Percentiles rank a stretch among this genome's conserved stretches.
phyloP scores from a whole-genome alignment of 2,329 filamentous ascomycete genomes.

The Ophiostoma populinum region DNA sequence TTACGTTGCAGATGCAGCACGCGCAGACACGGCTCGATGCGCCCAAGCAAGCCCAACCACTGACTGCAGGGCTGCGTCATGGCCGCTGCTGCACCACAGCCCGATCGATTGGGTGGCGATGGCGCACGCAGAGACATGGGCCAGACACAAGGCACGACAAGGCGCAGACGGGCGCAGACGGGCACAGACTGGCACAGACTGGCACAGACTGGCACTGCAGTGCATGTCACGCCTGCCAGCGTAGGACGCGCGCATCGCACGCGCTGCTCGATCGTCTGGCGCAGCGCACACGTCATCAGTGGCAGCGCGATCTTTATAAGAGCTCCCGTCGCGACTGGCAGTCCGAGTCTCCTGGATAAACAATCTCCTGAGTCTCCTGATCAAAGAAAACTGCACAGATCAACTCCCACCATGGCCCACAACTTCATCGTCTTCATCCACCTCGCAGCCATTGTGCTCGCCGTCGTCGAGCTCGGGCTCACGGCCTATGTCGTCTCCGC shows the following conservation, averaged over 20 bases:
- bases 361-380: neutral
- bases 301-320: too few species aligned
- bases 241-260: too few species aligned
- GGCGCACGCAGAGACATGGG: neutral
- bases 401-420: conserved; percentile 28
- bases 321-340: too few species aligned
- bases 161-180: too few species aligned
- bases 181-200: too few species aligned
- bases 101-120: conserved; percentile 1
- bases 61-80: neutral
- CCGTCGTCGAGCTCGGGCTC: conserved; percentile 58
- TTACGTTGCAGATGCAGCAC: too few species aligned
- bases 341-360: too few species aligned
- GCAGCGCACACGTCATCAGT: neutral
- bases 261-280: neutral
- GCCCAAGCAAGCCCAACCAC: too few species aligned
- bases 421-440: conserved; percentile 46
- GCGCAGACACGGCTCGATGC: too few species aligned
- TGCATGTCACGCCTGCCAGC: too few species aligned
- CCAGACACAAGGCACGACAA: too few species aligned
- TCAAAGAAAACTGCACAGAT: neutral
- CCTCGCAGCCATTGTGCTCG: conserved; percentile 47
- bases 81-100: neutral
- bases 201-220: too few species aligned
- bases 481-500: conserved; percentile 47